These are phyloP conservation scores for Agrocybe praecox DNA, from an alignment of 768 basidiomycete genomes.

Conservation along the genomic window DNA sequence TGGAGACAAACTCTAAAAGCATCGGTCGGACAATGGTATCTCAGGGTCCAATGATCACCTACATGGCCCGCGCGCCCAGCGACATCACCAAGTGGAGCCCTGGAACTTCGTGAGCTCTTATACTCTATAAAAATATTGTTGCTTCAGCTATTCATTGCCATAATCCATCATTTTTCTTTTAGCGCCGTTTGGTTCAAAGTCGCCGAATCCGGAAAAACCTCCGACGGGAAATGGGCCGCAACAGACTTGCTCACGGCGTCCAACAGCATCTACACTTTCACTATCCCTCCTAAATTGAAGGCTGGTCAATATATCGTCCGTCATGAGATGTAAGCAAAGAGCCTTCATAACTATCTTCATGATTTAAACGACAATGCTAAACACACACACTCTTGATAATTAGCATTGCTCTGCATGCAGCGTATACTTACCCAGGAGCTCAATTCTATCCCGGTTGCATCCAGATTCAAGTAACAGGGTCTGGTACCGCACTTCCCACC, in stretches of 20 bases:
- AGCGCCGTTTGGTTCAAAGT: slow-evolving; percentile 58
- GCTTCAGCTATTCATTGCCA: not conserved
- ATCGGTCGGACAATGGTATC: not conserved
- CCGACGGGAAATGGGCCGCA: slow-evolving; percentile 47
- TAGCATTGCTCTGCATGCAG: slow-evolving; percentile 43
- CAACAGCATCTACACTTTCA: slow-evolving; percentile 48
- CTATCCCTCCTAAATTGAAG: slow-evolving; percentile 45
- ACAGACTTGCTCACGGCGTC: slow-evolving; percentile 38
- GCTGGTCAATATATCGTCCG: slow-evolving; percentile 52
- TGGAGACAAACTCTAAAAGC: not conserved
- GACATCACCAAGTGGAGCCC: slow-evolving; percentile 46
- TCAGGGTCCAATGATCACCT: slow-evolving; percentile 46
- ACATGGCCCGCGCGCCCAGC: slow-evolving; percentile 46
- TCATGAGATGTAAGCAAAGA: slow-evolving; percentile 46
- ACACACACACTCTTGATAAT: not conserved
- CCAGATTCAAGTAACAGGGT: slow-evolving; percentile 47
- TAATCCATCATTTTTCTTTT: not conserved
- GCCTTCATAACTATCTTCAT: not conserved
- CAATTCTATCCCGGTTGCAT: slow-evolving; percentile 50
- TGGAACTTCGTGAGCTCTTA: slow-evolving; percentile 33
- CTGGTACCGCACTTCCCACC: slow-evolving; percentile 43
- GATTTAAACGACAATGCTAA: not conserved
- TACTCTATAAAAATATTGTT: too few species aligned
- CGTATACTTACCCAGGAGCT: slow-evolving; percentile 42
- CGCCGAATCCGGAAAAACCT: slow-evolving; percentile 44